Evolutionary conservation across 495 filamentous ascomycete genomes (phyloP), one percentile per base, ranked within the genome.

Genomic region (Penicillium pancosmium): DNA sequence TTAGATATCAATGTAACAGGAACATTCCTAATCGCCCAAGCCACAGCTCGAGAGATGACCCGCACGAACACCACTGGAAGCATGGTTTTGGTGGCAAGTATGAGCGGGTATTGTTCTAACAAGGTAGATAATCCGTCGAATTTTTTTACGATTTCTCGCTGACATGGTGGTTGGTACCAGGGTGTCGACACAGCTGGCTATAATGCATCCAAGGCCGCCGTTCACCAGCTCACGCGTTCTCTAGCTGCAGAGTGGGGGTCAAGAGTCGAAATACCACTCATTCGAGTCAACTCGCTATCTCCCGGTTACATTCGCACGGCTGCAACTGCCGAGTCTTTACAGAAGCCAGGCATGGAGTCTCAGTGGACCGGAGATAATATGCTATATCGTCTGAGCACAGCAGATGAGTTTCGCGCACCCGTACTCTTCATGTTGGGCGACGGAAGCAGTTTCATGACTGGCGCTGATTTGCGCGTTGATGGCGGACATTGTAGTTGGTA

Each of bases 371-470:
- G 80, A 75, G n/a, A 70, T 85, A 68, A 65, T 41, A 68, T 68
- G 65, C 86, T 89, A 76, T 75, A 77, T 35, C 81, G 89, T 12
- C 75, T 92, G 11, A 89, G 88, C 40, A 77, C 72, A 23, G 82
- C 87, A 23, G 85, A 92, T 64, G 91, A 91, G 62, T 80, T 91
- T 18, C 91, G 91, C 70, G 87, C 83, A 23, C 78, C 90, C 40
- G 90, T 88, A 35, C 82, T 92, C 49, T 92, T 87, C 76, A 76
- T 94, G 57, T 84, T 87, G 5, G 87, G 86, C 16, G 88, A 91
- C 61, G 84, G 86, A 6, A 85, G 80, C 25, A 75, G 77, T 50
- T 93, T 88, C 73, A 88, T 91, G 85, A 93, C 90, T 3, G 91
- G 89, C 19, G 23, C 62, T 50, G 62, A 63, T 50, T 38, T 68